Conservation (phyloP, 176 grass and related monocot genomes). For the Cymbopogon citratus region DNA sequence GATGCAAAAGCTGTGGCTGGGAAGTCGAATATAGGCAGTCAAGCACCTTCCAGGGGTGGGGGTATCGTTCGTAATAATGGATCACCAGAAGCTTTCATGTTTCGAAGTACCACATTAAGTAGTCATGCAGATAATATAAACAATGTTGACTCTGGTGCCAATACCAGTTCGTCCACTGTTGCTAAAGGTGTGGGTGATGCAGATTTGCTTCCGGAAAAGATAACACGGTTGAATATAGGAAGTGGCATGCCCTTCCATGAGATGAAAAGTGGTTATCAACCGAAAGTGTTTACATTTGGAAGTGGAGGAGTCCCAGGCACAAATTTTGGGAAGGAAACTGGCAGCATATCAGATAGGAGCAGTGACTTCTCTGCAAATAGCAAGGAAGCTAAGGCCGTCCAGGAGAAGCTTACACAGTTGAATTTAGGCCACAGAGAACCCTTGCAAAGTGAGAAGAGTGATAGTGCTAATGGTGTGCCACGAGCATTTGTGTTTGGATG, state of each 20-base stretch:
- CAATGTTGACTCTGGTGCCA: background rate
- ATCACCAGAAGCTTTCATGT: background rate
- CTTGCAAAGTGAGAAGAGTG: constrained; percentile 12
- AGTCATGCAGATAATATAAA: background rate
- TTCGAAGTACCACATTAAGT: background rate
- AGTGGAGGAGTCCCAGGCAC: too few relatives aligned
- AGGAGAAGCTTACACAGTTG: constrained; percentile 45
- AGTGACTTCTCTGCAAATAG: too few relatives aligned
- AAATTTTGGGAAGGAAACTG: too few relatives aligned
- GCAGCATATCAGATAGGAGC: too few relatives aligned
- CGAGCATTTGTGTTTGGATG: constrained; percentile 51
- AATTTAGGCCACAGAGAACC: constrained; percentile 41
- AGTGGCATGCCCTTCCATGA: too few relatives aligned
- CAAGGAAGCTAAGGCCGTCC: constrained; percentile 22
- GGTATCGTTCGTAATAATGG: background rate
- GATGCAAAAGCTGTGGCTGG: constrained; percentile 13
- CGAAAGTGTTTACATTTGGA: too few relatives aligned
- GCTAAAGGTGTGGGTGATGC: background rate
- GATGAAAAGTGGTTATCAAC: too few relatives aligned
- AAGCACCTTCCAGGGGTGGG: background rate
- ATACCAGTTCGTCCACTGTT: constrained; percentile 4
- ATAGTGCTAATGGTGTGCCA: constrained; percentile 12
- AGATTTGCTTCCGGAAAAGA: too few relatives aligned
- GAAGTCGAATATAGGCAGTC: constrained; percentile 2
- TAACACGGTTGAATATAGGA: too few relatives aligned